phyloP scores from a whole-genome alignment of 2,329 filamentous ascomycete species.

The Myrmaecium sp. region DNA sequence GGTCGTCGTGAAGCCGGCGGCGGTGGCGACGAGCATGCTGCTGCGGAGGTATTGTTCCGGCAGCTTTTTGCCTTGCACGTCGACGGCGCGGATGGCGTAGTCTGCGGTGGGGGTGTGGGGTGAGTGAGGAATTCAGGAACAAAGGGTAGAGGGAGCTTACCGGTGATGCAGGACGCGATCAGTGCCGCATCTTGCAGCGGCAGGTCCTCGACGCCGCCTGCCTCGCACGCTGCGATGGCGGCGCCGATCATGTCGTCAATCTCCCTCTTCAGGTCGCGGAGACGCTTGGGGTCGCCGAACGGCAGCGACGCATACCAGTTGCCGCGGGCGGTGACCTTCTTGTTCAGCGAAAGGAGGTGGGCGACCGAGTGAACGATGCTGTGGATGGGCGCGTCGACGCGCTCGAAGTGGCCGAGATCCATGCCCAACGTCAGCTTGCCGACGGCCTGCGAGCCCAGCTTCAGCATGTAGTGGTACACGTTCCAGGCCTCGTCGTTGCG shows the following conservation, averaged over 20 bases:
- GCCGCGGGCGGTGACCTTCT: slow-evolving; percentile 37
- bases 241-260: slow-evolving; percentile 8
- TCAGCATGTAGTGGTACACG: slow-evolving; percentile 33
- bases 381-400: slow-evolving; percentile 30
- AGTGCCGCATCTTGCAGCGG: slow-evolving; percentile 21
- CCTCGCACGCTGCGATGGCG: slow-evolving; percentile 6
- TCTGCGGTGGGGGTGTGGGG: too few species aligned
- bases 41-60: slow-evolving; percentile 26
- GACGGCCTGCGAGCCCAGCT: slow-evolving; percentile 27
- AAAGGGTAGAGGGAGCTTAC: slow-evolving; percentile 3
- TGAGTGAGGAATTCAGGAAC: slow-evolving; percentile 1
- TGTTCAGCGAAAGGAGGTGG: slow-evolving; percentile 37
- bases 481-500: slow-evolving; percentile 27
- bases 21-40: slow-evolving; percentile 34
- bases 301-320: slow-evolving; percentile 40
- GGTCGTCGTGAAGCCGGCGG: slow-evolving; percentile 44
- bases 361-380: slow-evolving; percentile 36
- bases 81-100: slow-evolving; percentile 36
- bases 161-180: slow-evolving; percentile 13
- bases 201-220: slow-evolving; percentile 13
- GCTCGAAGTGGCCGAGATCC: slow-evolving; percentile 28
- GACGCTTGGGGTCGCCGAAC: slow-evolving; percentile 36
- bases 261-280: slow-evolving; percentile 15
- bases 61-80: slow-evolving; percentile 37
- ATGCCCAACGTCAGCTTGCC: slow-evolving; percentile 28